Conservation (phyloP, 306 rosid genomes). For the Spatholobus suberectus region DNA sequence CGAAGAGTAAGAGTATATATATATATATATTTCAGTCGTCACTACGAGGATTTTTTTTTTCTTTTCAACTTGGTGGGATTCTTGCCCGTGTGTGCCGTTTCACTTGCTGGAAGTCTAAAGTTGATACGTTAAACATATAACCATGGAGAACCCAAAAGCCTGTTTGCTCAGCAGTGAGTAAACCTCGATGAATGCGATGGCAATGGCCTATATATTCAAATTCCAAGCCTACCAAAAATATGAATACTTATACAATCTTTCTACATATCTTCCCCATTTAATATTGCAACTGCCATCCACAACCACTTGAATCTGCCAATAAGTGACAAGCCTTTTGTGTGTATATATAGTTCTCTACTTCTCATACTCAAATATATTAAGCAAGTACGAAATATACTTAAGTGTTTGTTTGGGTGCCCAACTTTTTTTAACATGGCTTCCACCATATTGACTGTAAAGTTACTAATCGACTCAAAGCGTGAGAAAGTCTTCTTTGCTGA, state of each 20-base stretch:
- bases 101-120: background rate
- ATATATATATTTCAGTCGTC: no score
- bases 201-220: background rate
- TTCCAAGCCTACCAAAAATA: background rate
- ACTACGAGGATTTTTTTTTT: no score
- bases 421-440: background rate
- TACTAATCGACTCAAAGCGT: slow-evolving; percentile 54
- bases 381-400: no score
- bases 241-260: background rate
- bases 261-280: background rate
- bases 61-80: no score
- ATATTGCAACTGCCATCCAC: background rate
- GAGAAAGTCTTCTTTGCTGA: no score
- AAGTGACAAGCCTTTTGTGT: no score
- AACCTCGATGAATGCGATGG: background rate
- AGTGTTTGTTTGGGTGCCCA: no score
- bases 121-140: no score
- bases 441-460: slow-evolving; percentile 40
- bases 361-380: no score
- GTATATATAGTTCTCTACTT: no score
- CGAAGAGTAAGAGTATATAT: no score
- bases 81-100: background rate
- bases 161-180: no score
- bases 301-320: background rate
- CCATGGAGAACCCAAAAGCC: background rate